Evolutionary conservation across 1,139 yeast species (phyloP).

Genomic region (Debaryomyces sp.): DNA sequence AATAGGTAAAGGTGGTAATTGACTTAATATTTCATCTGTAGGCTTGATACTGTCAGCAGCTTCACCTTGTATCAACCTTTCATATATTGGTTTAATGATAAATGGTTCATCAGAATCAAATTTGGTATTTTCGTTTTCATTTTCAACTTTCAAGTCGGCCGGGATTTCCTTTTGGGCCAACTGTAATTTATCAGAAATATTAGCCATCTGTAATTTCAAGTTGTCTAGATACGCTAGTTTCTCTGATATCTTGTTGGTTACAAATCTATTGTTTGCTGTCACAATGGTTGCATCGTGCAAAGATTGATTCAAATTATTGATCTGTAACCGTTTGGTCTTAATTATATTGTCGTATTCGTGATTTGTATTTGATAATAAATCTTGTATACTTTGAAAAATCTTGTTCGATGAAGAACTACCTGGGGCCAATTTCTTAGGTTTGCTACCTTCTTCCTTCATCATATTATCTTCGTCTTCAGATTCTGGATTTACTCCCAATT

Average conservation of each 20-base stretch:
- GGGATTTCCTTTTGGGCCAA: conserved; percentile 28
- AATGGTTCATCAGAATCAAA: conserved; percentile 90
- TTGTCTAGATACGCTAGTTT: conserved; percentile 43
- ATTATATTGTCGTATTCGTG: conserved; percentile 42
- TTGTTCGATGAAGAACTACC: conserved; percentile 26
- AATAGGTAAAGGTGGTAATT: conserved; percentile 62
- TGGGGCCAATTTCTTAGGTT: not conserved
- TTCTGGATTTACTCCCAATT: conserved; percentile 20
- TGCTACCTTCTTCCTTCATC: not conserved
- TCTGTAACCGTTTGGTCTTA: conserved; percentile 40
- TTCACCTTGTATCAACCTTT: conserved; percentile 44
- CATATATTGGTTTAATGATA: conserved; percentile 59
- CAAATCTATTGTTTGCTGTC: conserved; percentile 47
- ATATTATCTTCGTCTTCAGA: conserved; percentile 6
- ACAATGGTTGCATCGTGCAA: conserved; percentile 47
- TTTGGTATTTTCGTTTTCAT: conserved; percentile 19
- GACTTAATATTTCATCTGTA: conserved; percentile 28
- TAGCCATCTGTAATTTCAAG: conserved; percentile 47
- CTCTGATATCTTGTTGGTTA: conserved; percentile 40
- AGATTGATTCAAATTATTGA: conserved; percentile 38
- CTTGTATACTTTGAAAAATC: conserved; percentile 46
- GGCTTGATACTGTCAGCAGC: conserved; percentile 28
- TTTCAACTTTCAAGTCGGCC: conserved; percentile 15
- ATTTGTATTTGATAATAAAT: conserved; percentile 41
- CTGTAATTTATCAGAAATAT: conserved; percentile 41